Base-by-base conservation (phyloP, 768 basidiomycete species). In the Tricholoma matsutake region DNA sequence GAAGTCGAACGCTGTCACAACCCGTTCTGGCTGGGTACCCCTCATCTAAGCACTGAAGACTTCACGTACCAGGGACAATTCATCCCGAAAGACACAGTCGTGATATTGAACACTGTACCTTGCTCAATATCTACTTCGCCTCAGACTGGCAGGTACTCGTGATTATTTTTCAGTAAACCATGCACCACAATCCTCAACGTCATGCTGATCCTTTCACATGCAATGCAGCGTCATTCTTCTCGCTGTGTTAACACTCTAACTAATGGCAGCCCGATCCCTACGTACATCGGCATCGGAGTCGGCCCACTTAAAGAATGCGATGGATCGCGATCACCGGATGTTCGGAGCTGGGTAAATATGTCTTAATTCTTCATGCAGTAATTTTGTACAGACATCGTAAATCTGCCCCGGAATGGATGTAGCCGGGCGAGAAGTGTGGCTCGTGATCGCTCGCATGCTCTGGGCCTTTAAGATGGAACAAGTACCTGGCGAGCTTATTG, bases 251-350 rank as follows among this genome's bases (percentile, higher is more conserved):
- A 16, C 29, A 0, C 16, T 37, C 6, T 16, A 18, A 2, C 34
- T 49, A 53, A 39, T 8, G 6, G 37, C 29, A 80, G 71, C 80
- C 81, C 16, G 78, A 82, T 8, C 73, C 81, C 1, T 83, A 77
- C 66, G 61, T 81, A 71, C 72, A 10, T 67, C 72, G 13, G 75
- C 74, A 22, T 75, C 78, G 1, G 80, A 81, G 59, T 81, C 80
- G 2, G 76, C 79, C 18, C 78, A 80, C 35, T 66, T 78, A 28
- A 45, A 73, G 2, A 72, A 82, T 61, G 71, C 78, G 6, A 71
- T 72, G 61, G 72, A 83, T 54, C 76, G 80, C 39, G 81, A 83
- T 61, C 79, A 83, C 56, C 82, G 81, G 81, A 75, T 76, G 67
- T 83, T 81, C 57, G 81, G 81, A n/a, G 78, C 69, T 2, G 81